Evolutionary conservation across 202 grass and related monocot species (phyloP).

Genomic region (Hordeum pubiflorum): DNA sequence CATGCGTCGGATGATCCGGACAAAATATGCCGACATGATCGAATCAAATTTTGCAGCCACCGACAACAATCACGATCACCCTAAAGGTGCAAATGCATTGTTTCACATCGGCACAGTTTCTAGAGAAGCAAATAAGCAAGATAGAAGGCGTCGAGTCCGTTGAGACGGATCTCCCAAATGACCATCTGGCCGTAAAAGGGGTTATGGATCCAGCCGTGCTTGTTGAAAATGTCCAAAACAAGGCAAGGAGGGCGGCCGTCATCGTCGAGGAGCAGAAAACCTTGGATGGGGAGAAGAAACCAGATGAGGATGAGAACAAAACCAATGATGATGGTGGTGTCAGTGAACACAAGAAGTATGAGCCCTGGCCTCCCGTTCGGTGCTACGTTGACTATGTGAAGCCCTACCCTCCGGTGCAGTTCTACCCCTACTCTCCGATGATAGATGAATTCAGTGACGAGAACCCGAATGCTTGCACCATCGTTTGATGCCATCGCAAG

Average conservation of each 20-base stretch:
- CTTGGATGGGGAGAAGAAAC: constrained; percentile 34
- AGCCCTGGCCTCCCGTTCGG: constrained; percentile 31
- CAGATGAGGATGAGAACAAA: constrained; percentile 27
- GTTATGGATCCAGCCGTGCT: constrained; percentile 35
- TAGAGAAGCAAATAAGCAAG: constrained; percentile 50
- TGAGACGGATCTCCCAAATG: constrained; percentile 34
- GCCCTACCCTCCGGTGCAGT: not conserved
- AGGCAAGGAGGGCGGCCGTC: constrained; percentile 29
- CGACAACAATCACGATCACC: constrained; percentile 39
- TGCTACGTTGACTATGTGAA: constrained; percentile 32
- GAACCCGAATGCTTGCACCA: constrained; percentile 53
- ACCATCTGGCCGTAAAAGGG: constrained; percentile 51
- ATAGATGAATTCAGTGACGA: constrained; percentile 47
- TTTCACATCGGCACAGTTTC: constrained; percentile 35
- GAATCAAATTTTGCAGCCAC: constrained; percentile 25
- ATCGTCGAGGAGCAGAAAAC: constrained; percentile 26
- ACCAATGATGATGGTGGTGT: not conserved
- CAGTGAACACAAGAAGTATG: constrained; percentile 31
- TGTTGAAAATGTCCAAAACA: constrained; percentile 36
- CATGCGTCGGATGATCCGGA: not conserved
- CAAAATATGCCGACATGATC: not conserved
- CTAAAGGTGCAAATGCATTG: constrained; percentile 67
- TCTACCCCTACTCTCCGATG: not conserved
- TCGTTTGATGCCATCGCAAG: constrained; percentile 17
- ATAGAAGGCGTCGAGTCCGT: constrained; percentile 66